These are phyloP conservation scores for Acanthamoeba lenticulata DNA, from an alignment of 208 protist species.

Conservation along the genomic window DNA sequence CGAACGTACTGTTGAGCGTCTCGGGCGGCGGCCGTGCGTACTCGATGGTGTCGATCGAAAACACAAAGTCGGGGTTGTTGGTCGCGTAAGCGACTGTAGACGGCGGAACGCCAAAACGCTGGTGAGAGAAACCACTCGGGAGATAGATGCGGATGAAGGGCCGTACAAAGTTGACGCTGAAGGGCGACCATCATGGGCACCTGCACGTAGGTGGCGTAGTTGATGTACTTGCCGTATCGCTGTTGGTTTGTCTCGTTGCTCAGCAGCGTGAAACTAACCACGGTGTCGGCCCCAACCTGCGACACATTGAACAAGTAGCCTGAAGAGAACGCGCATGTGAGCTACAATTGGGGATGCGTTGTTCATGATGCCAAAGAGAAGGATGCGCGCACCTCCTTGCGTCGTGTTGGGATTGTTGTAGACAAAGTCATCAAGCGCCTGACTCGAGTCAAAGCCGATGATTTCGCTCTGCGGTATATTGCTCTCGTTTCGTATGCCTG, in stretches of 20 bases:
- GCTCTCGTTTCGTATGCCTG: not conserved
- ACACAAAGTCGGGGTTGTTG: conserved; percentile 29
- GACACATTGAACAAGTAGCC: not conserved
- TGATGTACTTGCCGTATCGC: not conserved
- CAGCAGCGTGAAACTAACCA: not conserved
- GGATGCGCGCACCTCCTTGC: conserved; percentile 5
- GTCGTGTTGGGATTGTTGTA: conserved; percentile 43
- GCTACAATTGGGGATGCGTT: not conserved
- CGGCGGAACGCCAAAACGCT: not conserved
- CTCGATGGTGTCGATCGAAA: conserved; percentile 10
- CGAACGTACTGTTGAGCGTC: not conserved
- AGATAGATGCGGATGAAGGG: not conserved
- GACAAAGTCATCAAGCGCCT: conserved; percentile 18
- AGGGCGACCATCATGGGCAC: conserved; percentile 56
- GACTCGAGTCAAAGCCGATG: not conserved
- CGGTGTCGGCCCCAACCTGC: not conserved
- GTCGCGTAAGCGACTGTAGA: not conserved
- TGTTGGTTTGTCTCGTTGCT: conserved; percentile 25
- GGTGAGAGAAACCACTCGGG: too few species aligned
- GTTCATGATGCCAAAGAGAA: not conserved
- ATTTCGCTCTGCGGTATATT: conserved; percentile 34
- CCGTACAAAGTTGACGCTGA: conserved; percentile 32
- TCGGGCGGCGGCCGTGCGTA: conserved; percentile 52
- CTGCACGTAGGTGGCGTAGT: conserved; percentile 54
- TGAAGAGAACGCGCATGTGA: not conserved